Percentiles rank a stretch among this genome's conserved stretches.
Conservation (phyloP, 345 rosid species). For the Salix dunnii region DNA sequence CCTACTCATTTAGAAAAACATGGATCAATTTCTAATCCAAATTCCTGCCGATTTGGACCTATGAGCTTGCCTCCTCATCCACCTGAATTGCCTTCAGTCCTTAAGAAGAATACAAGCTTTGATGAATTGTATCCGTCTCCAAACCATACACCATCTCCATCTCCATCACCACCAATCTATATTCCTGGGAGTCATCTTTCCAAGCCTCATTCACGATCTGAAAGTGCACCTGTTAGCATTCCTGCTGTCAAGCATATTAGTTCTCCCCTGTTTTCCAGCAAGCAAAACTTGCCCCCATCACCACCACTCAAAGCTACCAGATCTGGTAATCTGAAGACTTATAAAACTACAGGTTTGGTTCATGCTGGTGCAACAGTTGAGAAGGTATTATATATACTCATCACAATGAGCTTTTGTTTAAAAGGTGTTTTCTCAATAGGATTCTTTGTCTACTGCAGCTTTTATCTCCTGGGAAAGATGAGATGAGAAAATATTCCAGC, state of each 20-base stretch:
- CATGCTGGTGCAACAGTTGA: conserved; percentile 45
- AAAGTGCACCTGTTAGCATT: conserved; percentile 83
- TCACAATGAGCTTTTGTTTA: neutral
- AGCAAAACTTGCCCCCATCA: conserved; percentile 55
- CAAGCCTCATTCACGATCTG: conserved; percentile 50
- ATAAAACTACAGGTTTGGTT: conserved; percentile 32
- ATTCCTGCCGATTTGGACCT: conserved; percentile 38
- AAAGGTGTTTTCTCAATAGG: conserved; percentile 4
- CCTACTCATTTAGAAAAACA: conserved; percentile 71
- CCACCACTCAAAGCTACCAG: conserved; percentile 48
- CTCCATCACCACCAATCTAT: conserved; percentile 64
- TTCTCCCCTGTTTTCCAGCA: conserved; percentile 40
- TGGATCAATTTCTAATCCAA: conserved; percentile 49
- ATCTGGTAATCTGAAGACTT: conserved; percentile 40
- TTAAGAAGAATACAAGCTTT: conserved; percentile 42
- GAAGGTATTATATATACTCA: conserved; percentile 50
- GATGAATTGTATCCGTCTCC: conserved; percentile 65
- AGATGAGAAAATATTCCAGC: conserved; percentile 40
- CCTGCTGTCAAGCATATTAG: conserved; percentile 39
- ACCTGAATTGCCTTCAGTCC: conserved; percentile 43
- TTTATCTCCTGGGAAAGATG: conserved; percentile 53
- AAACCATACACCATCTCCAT: conserved; percentile 58
- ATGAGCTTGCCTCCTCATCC: conserved; percentile 56
- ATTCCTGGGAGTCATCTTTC: conserved; percentile 42
- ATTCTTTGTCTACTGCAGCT: conserved; percentile 33